phyloP scores from a whole-genome alignment of 176 grass and related monocot species.

The Hordeum marinum region DNA sequence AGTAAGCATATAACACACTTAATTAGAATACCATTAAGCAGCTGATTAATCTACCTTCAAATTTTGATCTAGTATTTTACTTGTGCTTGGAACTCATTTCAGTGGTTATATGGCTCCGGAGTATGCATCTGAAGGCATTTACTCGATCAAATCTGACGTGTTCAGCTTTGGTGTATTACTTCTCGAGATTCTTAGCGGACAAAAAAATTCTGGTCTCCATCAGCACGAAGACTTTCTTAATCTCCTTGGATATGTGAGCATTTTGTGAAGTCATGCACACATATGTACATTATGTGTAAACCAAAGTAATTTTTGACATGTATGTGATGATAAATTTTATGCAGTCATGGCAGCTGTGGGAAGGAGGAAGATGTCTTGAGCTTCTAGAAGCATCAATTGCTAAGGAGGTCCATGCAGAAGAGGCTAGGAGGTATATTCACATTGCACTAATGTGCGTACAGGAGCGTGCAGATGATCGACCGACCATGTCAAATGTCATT shows the following conservation, averaged over 20 bases:
- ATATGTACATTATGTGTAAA: background rate
- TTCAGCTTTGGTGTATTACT: background rate
- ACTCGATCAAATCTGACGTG: background rate
- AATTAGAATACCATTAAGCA: background rate
- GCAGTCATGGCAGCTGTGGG: slow-evolving; percentile 30
- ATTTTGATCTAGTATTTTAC: background rate
- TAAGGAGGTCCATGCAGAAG: background rate
- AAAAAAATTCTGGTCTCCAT: background rate
- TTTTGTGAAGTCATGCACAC: background rate
- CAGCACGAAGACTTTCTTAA: background rate
- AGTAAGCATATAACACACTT: slow-evolving; percentile 20
- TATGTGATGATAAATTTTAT: background rate
- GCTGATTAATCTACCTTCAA: background rate
- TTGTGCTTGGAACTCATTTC: background rate
- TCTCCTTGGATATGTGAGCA: background rate
- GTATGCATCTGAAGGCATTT: background rate
- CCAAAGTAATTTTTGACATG: background rate
- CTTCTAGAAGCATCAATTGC: slow-evolving; percentile 11
- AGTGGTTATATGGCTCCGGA: background rate
- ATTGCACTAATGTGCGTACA: slow-evolving; percentile 36
- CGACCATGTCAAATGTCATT: slow-evolving; percentile 25
- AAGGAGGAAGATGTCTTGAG: slow-evolving; percentile 2
- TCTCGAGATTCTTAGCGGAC: background rate
- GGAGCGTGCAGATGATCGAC: slow-evolving; percentile 25
- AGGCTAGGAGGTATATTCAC: slow-evolving; percentile 14